Evolutionary conservation across 345 rosid species (phyloP).

Genomic region (Eucalyptus paniculata): DNA sequence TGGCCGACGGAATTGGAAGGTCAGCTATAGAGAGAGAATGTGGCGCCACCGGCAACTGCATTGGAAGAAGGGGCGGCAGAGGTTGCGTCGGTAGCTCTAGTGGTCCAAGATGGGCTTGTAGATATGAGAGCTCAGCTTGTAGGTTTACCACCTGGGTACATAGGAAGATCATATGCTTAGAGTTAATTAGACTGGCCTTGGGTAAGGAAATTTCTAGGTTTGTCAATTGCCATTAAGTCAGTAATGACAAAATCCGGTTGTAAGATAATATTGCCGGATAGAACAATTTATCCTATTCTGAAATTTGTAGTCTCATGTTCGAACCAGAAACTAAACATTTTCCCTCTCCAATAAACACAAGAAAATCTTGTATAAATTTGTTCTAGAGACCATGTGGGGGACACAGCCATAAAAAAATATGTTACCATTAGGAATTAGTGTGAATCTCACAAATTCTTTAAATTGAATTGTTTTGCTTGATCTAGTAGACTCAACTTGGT

Average conservation of each 20-base stretch:
- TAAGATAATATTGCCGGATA: neutral
- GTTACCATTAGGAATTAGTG: neutral
- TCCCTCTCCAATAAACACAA: neutral
- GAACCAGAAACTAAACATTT: neutral
- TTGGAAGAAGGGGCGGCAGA: constrained; percentile 17
- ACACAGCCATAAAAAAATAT: neutral
- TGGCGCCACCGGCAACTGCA: neutral
- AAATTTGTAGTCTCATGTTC: neutral
- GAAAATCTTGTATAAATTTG: neutral
- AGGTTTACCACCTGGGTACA: constrained; percentile 48
- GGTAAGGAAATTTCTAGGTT: neutral
- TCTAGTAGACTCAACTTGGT: neutral
- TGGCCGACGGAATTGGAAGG: constrained; percentile 36
- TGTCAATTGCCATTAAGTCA: neutral
- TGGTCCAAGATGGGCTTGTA: constrained; percentile 54
- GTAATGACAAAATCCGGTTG: neutral
- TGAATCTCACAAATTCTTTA: neutral
- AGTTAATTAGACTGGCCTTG: neutral
- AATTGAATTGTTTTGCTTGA: neutral
- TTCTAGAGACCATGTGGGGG: neutral
- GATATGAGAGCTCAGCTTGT: constrained; percentile 66
- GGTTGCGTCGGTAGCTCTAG: constrained; percentile 41
- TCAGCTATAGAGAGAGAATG: constrained; percentile 14
- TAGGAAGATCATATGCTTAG: neutral
- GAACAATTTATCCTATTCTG: neutral